Evolutionary conservation across 2,329 filamentous ascomycete genomes (phyloP), one percentile per base, ranked within the genome.

Genomic region (Colletotrichum phormii): DNA sequence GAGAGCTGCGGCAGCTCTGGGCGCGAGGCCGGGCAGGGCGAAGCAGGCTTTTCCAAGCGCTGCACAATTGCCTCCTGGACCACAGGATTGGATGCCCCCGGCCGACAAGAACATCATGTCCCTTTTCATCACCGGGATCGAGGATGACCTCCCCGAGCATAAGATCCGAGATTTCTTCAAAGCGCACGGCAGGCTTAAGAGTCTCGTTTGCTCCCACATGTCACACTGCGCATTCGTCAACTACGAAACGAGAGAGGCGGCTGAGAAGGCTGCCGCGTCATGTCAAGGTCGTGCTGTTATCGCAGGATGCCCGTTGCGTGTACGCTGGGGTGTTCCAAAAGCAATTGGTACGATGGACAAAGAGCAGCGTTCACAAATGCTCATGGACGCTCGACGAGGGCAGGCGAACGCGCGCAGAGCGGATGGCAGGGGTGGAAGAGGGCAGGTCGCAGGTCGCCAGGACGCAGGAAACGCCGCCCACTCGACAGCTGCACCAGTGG

Each of bases 191-290:
- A 94, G 96, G 79, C 92, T 99, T 73, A 94, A 97, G 78, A 98
- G 95, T 31, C 85, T 99, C 18, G 93, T 99, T 49, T 98, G 97
- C 83, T 98, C 95, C 7, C 97, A 99, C 84, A 95, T 97, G 86
- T 96, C 96, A 18, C 97, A 98, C 80, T 98, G 95, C 81, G 97
- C 97, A 1, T 99, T 98, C 80, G 88, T 99, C 84, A 99, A 99
- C 84, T 99, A 95, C 81, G 91, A 95, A 77, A 94, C 93, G 3
- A 90, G 97, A 70, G 91, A 94, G 74, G 93, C 90, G 1, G 97
- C 97, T 0, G 97, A 99, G 83, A 91, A 89, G 71, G 97, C 97
- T 0, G 94, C 97, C 0, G 90, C 91, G 42, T 90, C 94, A 24
- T 96, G 95, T 77, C 93, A 98, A 81, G 97, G 97, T 6, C 93